Base-by-base conservation (phyloP, 2,329 filamentous ascomycete species). In the Exophiala aquamarina region DNA sequence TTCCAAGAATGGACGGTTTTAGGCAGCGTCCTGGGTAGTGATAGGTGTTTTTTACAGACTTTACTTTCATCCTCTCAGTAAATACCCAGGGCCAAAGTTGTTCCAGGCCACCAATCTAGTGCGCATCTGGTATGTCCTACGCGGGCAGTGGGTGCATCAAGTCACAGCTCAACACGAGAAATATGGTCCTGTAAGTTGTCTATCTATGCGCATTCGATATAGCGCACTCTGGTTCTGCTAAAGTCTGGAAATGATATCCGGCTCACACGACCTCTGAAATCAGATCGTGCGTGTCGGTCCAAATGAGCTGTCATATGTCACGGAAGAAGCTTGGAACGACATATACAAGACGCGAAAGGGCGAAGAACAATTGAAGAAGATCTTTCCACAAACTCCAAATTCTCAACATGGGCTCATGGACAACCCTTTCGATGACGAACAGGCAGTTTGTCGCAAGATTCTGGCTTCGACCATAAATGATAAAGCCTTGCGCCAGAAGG, bases 241-340 rank as follows among this genome's bases (percentile, higher is more conserved):
- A n/a, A n/a, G n/a, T n/a, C n/a, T 15, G n/a, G 11, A 36, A 18
- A 36, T 13, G 6, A 26, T 6, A 26, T 11, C 23, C 6, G 23
- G 33, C 7, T 10, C 33, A 36, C 17, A 10, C 33, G 17, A 36
- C 6, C 6, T 26, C 11, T 26, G 6, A n/a, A n/a, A 26, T 26
- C 23, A 36, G 33, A 46, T 65, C 4, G 57, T 70, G 3, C 62
- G 65, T 13, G 54, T 69, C 8, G 55, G 61, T 3, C 67, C 65
- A 0, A 58, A 63, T 14, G 61, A 67, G 48, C 52, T 70, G 6
- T 59, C 63, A 41, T 66, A 69, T 54, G 56, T 55, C 41, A 56
- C 61, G 31, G 51, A 55, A 1, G 54, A 61, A 31, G 64, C 66
- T 15, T 67, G 60, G 62, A 48, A 56, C 8, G 63, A 66, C 11